These are phyloP conservation scores for Eutrema salsugineum DNA, from an alignment of 441 rosid species.

Conservation along the genomic window DNA sequence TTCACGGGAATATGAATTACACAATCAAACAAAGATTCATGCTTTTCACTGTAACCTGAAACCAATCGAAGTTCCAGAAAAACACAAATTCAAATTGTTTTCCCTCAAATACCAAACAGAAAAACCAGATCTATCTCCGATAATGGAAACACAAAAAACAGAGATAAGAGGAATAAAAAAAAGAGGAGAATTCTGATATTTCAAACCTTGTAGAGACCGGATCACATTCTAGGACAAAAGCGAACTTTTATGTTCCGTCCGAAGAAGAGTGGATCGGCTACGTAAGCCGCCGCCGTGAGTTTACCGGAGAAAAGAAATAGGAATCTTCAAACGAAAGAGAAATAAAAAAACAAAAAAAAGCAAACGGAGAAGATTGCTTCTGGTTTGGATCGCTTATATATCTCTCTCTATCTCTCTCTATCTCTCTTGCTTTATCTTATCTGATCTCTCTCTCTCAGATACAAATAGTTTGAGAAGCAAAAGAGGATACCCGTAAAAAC, in stretches of 20 bases:
- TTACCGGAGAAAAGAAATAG: conserved; percentile 20
- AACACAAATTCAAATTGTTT: background rate
- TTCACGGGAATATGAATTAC: background rate
- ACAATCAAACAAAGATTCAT: background rate
- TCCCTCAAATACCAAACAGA: background rate
- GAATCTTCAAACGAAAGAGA: conserved; percentile 18
- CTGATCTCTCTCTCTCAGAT: no score
- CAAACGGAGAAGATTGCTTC: no score
- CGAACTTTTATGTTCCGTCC: background rate
- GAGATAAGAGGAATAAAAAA: background rate
- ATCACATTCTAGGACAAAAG: conserved; percentile 14
- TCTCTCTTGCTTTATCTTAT: no score
- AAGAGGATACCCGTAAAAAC: no score
- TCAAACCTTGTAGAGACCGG: conserved; percentile 15
- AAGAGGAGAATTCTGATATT: background rate
- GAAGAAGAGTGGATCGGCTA: conserved; percentile 18
- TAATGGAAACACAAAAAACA: background rate
- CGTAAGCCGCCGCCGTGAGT: conserved; percentile 14
- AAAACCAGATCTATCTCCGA: conserved; percentile 4
- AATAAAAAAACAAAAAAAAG: no score
- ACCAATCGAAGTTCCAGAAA: background rate
- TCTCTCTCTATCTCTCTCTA: no score
- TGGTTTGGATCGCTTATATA: no score
- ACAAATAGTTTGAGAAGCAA: no score
- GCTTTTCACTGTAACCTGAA: conserved; percentile 16